Percentiles rank a stretch among this genome's conserved stretches.
phyloP scores from a whole-genome alignment of 2,329 filamentous ascomycete genomes.

The Teratosphaeria nubilosa region DNA sequence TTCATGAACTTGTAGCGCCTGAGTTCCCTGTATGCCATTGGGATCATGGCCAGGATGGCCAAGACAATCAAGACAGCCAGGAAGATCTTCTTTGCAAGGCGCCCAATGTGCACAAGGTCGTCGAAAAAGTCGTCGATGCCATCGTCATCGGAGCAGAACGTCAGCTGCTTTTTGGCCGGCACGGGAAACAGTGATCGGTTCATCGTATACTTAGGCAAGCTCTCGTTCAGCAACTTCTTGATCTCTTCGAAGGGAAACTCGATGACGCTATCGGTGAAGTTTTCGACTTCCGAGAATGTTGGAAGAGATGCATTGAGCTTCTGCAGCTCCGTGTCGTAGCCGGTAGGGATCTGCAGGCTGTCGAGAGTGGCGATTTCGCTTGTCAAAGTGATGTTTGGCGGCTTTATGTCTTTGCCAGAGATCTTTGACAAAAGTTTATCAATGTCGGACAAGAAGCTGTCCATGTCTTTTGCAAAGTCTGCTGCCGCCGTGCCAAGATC shows the following conservation, averaged over 20 bases:
- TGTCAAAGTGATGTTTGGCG: slow-evolving; percentile 55
- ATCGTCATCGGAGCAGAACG: slow-evolving; percentile 80
- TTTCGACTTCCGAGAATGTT: slow-evolving; percentile 72
- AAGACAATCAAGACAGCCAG: slow-evolving; percentile 62
- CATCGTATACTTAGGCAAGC: slow-evolving; percentile 65
- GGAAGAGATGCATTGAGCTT: slow-evolving; percentile 72
- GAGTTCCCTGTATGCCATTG: slow-evolving; percentile 74
- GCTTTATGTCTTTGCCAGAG: slow-evolving; percentile 29
- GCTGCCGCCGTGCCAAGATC: slow-evolving; percentile 37
- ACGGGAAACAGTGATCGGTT: slow-evolving; percentile 70
- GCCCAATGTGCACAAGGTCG: slow-evolving; percentile 55
- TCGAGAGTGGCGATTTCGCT: slow-evolving; percentile 56
- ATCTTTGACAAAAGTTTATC: slow-evolving; percentile 32
- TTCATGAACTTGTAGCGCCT: slow-evolving; percentile 65
- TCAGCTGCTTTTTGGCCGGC: slow-evolving; percentile 69
- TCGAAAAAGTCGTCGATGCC: slow-evolving; percentile 77
- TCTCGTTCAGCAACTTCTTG: slow-evolving; percentile 60
- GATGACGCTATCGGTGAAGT: slow-evolving; percentile 66
- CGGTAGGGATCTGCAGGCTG: slow-evolving; percentile 56
- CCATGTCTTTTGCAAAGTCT: slow-evolving; percentile 43
- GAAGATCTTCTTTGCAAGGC: slow-evolving; percentile 62
- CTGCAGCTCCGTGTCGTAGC: slow-evolving; percentile 58
- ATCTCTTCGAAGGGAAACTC: slow-evolving; percentile 72
- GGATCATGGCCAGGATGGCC: slow-evolving; percentile 62
- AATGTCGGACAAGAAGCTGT: slow-evolving; percentile 45